Percentiles rank a stretch among this genome's conserved stretches.
Evolutionary conservation across 208 protist genomes (phyloP).

Genomic region (Cochliopodium minus): DNA sequence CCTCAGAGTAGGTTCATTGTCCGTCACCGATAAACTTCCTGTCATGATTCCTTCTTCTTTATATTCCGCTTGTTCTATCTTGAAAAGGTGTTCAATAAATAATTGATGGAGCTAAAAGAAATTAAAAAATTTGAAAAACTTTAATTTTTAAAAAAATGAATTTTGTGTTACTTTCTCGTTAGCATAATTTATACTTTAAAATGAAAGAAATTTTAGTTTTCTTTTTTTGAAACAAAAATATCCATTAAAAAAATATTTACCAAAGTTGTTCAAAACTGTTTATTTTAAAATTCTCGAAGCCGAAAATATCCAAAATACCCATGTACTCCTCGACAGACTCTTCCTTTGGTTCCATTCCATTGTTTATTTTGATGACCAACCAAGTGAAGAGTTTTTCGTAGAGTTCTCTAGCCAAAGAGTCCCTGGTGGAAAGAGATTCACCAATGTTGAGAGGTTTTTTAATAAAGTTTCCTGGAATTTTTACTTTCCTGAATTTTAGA

Average conservation of each 20-base stretch:
- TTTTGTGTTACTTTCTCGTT: constrained; percentile 8
- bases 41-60: too few relatives aligned
- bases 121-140: too few relatives aligned
- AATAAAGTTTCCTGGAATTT: too few relatives aligned
- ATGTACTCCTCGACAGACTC: constrained; percentile 14
- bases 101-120: too few relatives aligned
- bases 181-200: not conserved
- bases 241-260: not conserved
- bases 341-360: constrained; percentile 11
- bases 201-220: not conserved
- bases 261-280: not conserved
- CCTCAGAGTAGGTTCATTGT: too few relatives aligned
- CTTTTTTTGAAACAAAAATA: not conserved
- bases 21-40: too few relatives aligned
- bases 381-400: constrained; percentile 49
- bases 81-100: too few relatives aligned
- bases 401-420: constrained; percentile 43
- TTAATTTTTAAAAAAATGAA: too few relatives aligned
- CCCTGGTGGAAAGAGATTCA: too few relatives aligned
- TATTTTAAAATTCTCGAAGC: constrained; percentile 65
- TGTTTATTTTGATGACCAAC: constrained; percentile 47
- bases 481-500: too few relatives aligned
- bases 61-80: too few relatives aligned
- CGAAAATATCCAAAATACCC: constrained; percentile 69
- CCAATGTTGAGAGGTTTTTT: too few relatives aligned